These are phyloP conservation scores for Aspergillus vadensis DNA, from an alignment of 2,329 filamentous ascomycete species.

Conservation along the genomic window DNA sequence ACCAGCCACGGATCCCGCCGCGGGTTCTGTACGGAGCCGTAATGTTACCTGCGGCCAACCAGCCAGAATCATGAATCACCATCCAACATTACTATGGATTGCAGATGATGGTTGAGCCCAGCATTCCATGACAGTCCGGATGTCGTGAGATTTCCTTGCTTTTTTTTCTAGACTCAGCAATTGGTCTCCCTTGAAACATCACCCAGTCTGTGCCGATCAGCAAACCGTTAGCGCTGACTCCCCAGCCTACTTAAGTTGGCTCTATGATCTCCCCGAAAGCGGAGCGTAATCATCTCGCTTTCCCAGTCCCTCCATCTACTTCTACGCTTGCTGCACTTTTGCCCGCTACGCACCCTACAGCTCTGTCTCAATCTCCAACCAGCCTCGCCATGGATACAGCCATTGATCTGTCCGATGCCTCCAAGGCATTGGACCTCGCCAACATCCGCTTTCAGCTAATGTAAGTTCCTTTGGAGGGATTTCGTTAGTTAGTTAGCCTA, in stretches of 20 bases:
- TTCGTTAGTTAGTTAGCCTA: not conserved
- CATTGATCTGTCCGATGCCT: slow-evolving; percentile 82
- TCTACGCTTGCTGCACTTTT: not conserved
- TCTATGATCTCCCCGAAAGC: not conserved
- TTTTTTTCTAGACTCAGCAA: not conserved
- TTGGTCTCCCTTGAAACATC: too few relatives aligned
- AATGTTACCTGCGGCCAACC: not conserved
- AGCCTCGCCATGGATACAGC: slow-evolving; percentile 74
- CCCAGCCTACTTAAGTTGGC: not conserved
- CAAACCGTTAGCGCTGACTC: not conserved
- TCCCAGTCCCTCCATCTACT: not conserved
- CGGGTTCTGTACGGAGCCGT: not conserved
- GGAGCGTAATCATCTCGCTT: not conserved
- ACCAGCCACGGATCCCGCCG: not conserved
- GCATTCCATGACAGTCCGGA: not conserved
- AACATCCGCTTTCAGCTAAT: slow-evolving; percentile 95
- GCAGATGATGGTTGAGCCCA: not conserved
- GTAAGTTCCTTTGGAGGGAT: slow-evolving; percentile 55
- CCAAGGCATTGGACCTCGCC: slow-evolving; percentile 81
- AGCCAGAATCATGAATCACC: not conserved
- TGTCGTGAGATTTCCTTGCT: not conserved
- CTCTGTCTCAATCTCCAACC: not conserved
- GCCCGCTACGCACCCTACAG: not conserved
- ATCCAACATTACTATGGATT: not conserved
- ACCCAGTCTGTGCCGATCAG: not conserved